Evolutionary conservation across 257 asterid genomes (phyloP).

Genomic region (Solanum pennellii): DNA sequence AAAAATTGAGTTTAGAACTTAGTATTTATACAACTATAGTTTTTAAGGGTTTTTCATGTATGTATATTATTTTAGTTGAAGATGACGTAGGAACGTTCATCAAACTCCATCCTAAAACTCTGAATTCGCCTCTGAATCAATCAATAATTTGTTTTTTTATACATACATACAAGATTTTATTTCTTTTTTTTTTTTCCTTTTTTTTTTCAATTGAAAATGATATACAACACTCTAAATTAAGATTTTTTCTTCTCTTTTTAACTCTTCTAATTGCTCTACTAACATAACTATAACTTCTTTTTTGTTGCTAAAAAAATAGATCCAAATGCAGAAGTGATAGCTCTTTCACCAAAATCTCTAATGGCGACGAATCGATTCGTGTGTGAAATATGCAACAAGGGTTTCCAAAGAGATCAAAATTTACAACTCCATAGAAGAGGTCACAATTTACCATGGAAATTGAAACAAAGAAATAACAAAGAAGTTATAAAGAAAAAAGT

Average conservation of each 20-base stretch:
- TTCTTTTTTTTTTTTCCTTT: neutral
- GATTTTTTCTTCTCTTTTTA: neutral
- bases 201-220: too few relatives aligned
- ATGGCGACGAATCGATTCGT: slow-evolving; percentile 91
- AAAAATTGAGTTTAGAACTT: neutral
- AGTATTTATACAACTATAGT: neutral
- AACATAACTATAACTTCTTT: neutral
- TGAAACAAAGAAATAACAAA: slow-evolving; percentile 61
- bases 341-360: slow-evolving; percentile 73
- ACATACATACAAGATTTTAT: neutral
- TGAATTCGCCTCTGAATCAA: neutral
- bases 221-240: neutral
- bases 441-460: slow-evolving; percentile 91
- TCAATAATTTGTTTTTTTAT: neutral
- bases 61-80: neutral
- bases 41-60: neutral
- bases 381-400: slow-evolving; percentile 91
- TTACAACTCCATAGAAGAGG: slow-evolving; percentile 86
- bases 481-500: slow-evolving; percentile 66
- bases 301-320: slow-evolving; percentile 22
- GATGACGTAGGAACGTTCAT: neutral
- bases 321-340: slow-evolving; percentile 95
- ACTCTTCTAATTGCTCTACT: neutral
- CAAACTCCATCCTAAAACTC: neutral
- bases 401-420: slow-evolving; percentile 91